These are phyloP conservation scores for Coemansia sp. DNA, from an alignment of 192 early-diverging fungal species.

Conservation along the genomic window DNA sequence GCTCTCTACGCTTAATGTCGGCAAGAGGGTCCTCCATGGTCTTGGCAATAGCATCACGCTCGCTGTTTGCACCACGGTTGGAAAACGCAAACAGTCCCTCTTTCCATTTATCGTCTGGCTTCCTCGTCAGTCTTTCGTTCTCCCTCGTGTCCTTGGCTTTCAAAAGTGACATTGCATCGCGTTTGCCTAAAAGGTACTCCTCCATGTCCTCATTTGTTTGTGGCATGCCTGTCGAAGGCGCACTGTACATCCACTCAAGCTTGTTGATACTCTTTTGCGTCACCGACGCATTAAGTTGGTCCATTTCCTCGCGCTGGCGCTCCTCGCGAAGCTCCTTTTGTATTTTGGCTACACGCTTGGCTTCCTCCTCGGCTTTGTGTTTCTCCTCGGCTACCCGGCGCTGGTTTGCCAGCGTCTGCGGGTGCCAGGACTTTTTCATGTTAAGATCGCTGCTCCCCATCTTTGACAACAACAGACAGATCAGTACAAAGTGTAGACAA, in stretches of 20 bases:
- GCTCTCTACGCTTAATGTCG: constrained; percentile 86
- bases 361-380: constrained; percentile 80
- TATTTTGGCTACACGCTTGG: constrained; percentile 84
- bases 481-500: too few relatives aligned
- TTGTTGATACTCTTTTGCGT: constrained; percentile 72
- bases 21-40: constrained; percentile 91
- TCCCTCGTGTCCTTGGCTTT: constrained; percentile 34
- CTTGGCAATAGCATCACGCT: constrained; percentile 81
- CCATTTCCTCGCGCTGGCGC: constrained; percentile 82
- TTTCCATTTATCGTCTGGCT: constrained; percentile 33
- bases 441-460: constrained; percentile 65
- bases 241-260: constrained; percentile 96
- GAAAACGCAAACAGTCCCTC: constrained; percentile 53
- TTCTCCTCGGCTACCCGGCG: constrained; percentile 64
- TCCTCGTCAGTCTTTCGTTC: not conserved
- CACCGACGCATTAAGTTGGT: constrained; percentile 71
- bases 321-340: constrained; percentile 93
- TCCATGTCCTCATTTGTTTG: constrained; percentile 80
- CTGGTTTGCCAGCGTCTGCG: constrained; percentile 87
- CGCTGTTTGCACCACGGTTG: constrained; percentile 75
- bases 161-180: constrained; percentile 71
- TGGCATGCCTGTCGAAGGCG: constrained; percentile 43
- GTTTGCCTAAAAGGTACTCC: constrained; percentile 89
- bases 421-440: constrained; percentile 99
- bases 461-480: not conserved